phyloP scores from a whole-genome alignment of 1,284 basidiomycete species.

The Neotropicomus parvogracilis region DNA sequence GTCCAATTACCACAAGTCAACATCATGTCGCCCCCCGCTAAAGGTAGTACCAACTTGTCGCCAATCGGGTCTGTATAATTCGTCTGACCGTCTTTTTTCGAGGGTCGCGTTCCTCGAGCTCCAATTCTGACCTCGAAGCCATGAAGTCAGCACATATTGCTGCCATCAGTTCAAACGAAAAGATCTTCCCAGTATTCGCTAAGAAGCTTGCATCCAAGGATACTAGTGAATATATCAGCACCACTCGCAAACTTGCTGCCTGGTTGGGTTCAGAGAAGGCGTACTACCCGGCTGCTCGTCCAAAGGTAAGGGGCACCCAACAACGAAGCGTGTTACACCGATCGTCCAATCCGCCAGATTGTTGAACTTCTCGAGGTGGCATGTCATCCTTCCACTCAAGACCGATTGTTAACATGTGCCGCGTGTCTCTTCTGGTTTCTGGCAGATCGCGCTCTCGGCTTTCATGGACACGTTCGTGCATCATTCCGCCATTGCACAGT shows the following conservation, averaged over 20 bases:
- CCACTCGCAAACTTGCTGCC: conserved; percentile 16
- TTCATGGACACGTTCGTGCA: conserved; percentile 17
- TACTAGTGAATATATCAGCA: conserved; percentile 19
- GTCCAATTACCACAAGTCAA: conserved; percentile 1
- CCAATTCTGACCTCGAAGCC: conserved; percentile 4
- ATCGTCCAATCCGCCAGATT: conserved; percentile 19
- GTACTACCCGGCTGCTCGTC: conserved; percentile 29
- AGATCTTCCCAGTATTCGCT: conserved; percentile 30
- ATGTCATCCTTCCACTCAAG: background rate
- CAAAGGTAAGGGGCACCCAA: conserved; percentile 20
- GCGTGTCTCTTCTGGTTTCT: background rate
- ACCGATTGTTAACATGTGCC: background rate
- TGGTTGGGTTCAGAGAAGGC: conserved; percentile 33
- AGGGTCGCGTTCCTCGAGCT: conserved; percentile 1
- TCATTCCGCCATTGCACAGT: conserved; percentile 1
- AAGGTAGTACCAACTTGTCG: conserved; percentile 15
- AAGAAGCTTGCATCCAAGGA: conserved; percentile 27
- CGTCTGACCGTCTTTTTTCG: conserved; percentile 8
- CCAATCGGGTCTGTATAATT: background rate
- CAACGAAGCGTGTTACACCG: background rate
- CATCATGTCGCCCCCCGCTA: conserved; percentile 13
- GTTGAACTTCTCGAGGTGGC: conserved; percentile 30
- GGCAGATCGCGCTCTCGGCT: conserved; percentile 24
- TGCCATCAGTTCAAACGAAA: conserved; percentile 29
- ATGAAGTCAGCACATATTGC: conserved; percentile 18